Evolutionary conservation across 345 rosid genomes (phyloP).

Genomic region (Moringa oleifera): DNA sequence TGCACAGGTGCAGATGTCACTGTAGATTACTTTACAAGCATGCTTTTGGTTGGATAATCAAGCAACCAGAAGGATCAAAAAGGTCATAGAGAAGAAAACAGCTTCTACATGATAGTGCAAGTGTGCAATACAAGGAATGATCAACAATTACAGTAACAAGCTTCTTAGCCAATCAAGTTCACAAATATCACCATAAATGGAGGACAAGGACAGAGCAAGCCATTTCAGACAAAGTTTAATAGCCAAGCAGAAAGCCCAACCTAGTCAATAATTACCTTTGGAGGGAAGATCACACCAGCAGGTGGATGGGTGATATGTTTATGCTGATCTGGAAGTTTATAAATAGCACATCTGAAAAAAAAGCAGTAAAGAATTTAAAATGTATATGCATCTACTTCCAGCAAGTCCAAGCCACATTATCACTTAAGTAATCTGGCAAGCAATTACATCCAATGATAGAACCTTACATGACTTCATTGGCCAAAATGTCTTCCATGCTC

Average conservation of each 20-base stretch:
- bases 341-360: slow-evolving; percentile 71
- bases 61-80: too few relatives aligned
- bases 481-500: slow-evolving; percentile 87
- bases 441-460: not conserved
- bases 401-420: not conserved
- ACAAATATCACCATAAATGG: not conserved
- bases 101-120: too few relatives aligned
- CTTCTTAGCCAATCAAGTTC: not conserved
- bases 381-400: not conserved
- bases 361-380: slow-evolving; percentile 5
- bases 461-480: slow-evolving; percentile 90
- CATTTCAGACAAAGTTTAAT: too few relatives aligned
- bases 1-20: not conserved
- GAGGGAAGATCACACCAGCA: slow-evolving; percentile 77
- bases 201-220: not conserved
- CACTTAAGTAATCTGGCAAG: not conserved
- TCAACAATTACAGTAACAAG: not conserved
- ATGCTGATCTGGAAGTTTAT: slow-evolving; percentile 78
- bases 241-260: not conserved
- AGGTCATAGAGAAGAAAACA: too few relatives aligned
- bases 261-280: slow-evolving; percentile 45
- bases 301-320: slow-evolving; percentile 69
- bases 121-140: not conserved
- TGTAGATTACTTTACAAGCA: not conserved
- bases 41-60: too few relatives aligned